Evolutionary conservation across 371 early-diverging fungal genomes (phyloP).

Genomic region (Rhizopus stolonifer): DNA sequence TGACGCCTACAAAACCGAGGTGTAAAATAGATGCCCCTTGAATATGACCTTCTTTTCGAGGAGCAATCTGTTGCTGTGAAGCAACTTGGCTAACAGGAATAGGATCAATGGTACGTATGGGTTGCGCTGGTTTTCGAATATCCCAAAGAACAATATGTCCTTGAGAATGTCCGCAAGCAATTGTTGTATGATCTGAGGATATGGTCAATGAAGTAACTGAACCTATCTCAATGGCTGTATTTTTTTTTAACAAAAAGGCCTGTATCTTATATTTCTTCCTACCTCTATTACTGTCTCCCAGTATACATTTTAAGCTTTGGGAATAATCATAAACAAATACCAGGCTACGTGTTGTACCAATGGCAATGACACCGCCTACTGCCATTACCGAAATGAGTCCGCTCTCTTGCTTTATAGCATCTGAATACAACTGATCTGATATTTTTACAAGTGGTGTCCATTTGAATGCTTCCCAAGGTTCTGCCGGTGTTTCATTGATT

Average conservation of each 20-base stretch:
- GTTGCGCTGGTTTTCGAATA: slow-evolving; percentile 49
- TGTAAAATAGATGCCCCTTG: slow-evolving; percentile 69
- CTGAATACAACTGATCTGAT: slow-evolving; percentile 66
- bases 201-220: slow-evolving; percentile 75
- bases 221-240: slow-evolving; percentile 63
- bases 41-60: slow-evolving; percentile 68
- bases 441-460: slow-evolving; percentile 73
- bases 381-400: slow-evolving; percentile 65
- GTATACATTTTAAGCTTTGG: slow-evolving; percentile 62
- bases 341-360: slow-evolving; percentile 75
- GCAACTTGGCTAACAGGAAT: slow-evolving; percentile 39
- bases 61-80: slow-evolving; percentile 36
- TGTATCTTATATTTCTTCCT: slow-evolving; percentile 8
- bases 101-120: slow-evolving; percentile 58
- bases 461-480: slow-evolving; percentile 70
- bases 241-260: too few relatives aligned
- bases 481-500: slow-evolving; percentile 20
- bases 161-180: slow-evolving; percentile 72
- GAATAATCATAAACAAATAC: slow-evolving; percentile 72
- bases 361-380: slow-evolving; percentile 65
- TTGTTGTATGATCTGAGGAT: slow-evolving; percentile 66
- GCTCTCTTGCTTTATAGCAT: slow-evolving; percentile 51
- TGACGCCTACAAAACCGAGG: slow-evolving; percentile 70
- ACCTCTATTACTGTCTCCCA: slow-evolving; percentile 58
- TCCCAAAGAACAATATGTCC: slow-evolving; percentile 79